Base-by-base conservation (phyloP, 257 asterid genomes). In the Ilex asprella region DNA sequence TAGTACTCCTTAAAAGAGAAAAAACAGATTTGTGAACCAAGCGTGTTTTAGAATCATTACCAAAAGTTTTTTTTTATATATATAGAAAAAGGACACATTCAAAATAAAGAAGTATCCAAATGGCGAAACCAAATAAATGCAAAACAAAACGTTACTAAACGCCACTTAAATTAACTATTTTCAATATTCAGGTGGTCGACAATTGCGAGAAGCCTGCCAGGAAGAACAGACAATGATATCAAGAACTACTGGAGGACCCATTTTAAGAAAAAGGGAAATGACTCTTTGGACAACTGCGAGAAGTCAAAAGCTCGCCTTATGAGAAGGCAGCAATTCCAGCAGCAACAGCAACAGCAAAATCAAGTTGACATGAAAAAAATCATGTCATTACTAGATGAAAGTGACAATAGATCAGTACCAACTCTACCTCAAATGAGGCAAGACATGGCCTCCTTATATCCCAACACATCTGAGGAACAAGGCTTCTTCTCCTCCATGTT, bases 141-240 rank as follows among this genome's bases (percentile, higher is more conserved):
- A 12, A 1, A n/a, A 50, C 7, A 10, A 51, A 1, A 15, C 15
- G 21, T 59, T 3, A 30, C 21, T 47, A 43, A 47, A 2, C 1
- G 27, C 27, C 27, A 21, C 27, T 21, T 21, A 21, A 21, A 21
- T 21, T 21, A 21, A 21, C 27, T 21, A 21, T 21, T 43, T 64
- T 2, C 30, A 3, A 16, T 57, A 46, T 21, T 32, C 16, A 88
- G 97, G 71, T 89, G 97, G 97, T 89, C 97, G 6, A 84, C 91
- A 1, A 89, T 89, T 71, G 97, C 97, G 9, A 78, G 95, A 74
- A 86, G 89, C 73, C 56, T 89, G 6, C 95, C 41, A 35, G 41
- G 41, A 35, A 35, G 41, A 35, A 35, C 41, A 35, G 41, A 35
- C 41, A 35, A 35, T 35, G 41, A 35, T 5, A 35, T 35, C 8